Percentiles rank a stretch among this genome's conserved stretches.
phyloP scores from a whole-genome alignment of 805 yeast species.

The Yarrowia sp. region DNA sequence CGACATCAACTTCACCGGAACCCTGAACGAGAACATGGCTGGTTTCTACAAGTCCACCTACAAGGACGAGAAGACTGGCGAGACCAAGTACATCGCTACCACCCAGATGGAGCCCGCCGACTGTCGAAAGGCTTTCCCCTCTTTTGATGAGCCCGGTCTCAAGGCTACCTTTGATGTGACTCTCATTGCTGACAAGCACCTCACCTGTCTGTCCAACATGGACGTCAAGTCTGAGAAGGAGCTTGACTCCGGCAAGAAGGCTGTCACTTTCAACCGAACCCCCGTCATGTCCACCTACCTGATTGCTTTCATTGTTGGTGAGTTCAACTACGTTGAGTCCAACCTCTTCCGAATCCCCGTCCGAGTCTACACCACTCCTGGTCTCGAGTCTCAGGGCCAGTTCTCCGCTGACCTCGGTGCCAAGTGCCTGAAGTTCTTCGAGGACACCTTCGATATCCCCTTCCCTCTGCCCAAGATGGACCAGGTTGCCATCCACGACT shows the following conservation, averaged over 20 bases:
- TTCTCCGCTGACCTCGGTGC: slow-evolving; percentile 65
- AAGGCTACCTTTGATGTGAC: slow-evolving; percentile 63
- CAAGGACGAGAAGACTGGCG: slow-evolving; percentile 47
- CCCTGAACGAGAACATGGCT: slow-evolving; percentile 64
- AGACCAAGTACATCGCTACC: slow-evolving; percentile 56
- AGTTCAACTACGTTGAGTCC: slow-evolving; percentile 57
- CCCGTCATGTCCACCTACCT: slow-evolving; percentile 72
- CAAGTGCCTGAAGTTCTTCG: slow-evolving; percentile 61
- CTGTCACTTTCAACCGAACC: slow-evolving; percentile 57
- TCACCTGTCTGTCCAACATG: slow-evolving; percentile 67
- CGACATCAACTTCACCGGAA: slow-evolving; percentile 52
- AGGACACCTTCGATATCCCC: slow-evolving; percentile 59
- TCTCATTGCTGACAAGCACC: slow-evolving; percentile 49
- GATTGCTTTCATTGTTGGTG: slow-evolving; percentile 71
- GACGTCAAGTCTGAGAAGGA: slow-evolving; percentile 46
- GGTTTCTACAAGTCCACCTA: slow-evolving; percentile 70
- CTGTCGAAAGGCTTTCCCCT: slow-evolving; percentile 75
- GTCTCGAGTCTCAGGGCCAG: slow-evolving; percentile 57
- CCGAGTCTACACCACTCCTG: slow-evolving; percentile 67
- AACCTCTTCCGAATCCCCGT: slow-evolving; percentile 58
- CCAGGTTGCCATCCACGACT: slow-evolving; percentile 72
- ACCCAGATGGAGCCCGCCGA: slow-evolving; percentile 76
- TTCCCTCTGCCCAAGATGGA: slow-evolving; percentile 83
- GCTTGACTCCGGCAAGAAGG: slow-evolving; percentile 43
- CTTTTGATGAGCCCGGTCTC: slow-evolving; percentile 67